Base-by-base conservation (phyloP, 345 rosid genomes). In the Xanthoceras sorbifolium region DNA sequence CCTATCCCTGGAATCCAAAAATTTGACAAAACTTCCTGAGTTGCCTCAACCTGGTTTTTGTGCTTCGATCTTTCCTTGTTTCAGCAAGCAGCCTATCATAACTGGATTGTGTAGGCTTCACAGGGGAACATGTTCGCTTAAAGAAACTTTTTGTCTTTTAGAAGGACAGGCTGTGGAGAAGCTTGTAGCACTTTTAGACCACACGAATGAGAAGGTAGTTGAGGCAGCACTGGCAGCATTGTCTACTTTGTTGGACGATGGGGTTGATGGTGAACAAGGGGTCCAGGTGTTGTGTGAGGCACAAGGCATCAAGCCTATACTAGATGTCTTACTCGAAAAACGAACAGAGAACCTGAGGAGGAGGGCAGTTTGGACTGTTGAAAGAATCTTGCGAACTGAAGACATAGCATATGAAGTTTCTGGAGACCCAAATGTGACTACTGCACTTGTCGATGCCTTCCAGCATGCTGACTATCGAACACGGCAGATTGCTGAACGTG, bases 381-480 rank as follows among this genome's bases (percentile, higher is more conserved):
- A 96, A 88, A 91, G 98, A 85, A 88, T 96, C 57, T 81, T 96
- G 78, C 85, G 94, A 29, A 88, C 86, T 1, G 94, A 92, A 15
- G 97, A 88, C 0, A 92, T 96, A 78, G 98, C 94, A 10, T 80
- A 61, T 68, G 89, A 93, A 48, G 86, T 93, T 60, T 94, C 93
- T 11, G 90, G 87, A 66, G 93, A 91, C 79, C 97, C 82, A 48
- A 92, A 93, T 69, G 86, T 93, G 60, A 81, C 93, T 46, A 91
- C 98, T 44, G 99, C 97, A 9, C 96, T 93, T 42, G 93, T 96
- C 17, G 97, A 96, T 38, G 94, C 99, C 38, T 93, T 93, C 82
- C 98, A 96, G 74, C 90, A 92, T 78, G 99, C 90, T 0, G 97
- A 96, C 77, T 92, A 89, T 82, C 80, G 82, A 71, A 96, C 99